Evolutionary conservation across 352 stramenopile genomes (phyloP), one percentile per base, ranked within the genome.

Genomic region (Bremia lactucae): DNA sequence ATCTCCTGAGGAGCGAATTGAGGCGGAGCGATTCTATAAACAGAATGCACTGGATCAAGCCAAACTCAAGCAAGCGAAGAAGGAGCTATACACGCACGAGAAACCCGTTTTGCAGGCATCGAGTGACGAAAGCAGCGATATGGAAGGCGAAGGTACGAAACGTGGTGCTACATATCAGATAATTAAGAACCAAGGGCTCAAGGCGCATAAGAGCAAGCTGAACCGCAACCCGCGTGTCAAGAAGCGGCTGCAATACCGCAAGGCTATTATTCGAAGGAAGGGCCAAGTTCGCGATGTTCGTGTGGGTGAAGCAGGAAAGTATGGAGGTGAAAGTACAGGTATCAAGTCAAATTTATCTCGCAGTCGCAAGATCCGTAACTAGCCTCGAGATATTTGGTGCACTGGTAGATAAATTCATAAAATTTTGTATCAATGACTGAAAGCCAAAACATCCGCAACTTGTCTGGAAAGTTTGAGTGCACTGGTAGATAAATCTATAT

Each of bases 181-280:
- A 41, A 88, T 99, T 52, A 98, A 98, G 67, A 99, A 99, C 68
- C 86, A 95, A 55, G 96, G 96, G 6, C 73, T 99, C 42, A 97
- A 97, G 50, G 76, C 95, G 19, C 94, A 98, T 78, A 97, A 98
- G 68, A 95, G 78, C 67, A 98, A 98, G 64, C 72, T 98, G 44
- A 98, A 98, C 69, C 82, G 96, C 31, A 99, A 99, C 63, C 96
- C 96, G 38, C 88, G 96, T 52, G 87, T 98, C 40, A 98, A 98
- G 83, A 98, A 99, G 62, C 77, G 95, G 42, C 63, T 97, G 59
- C 87, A 98, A 62, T 99, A 97, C 73, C 79, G 90, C 46, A 97
- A 98, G 72, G 95, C 95, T n/a, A 60, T 98, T 20, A 97, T 98
- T 55, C 72, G 88, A 54, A 79, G 95, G 63, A 98, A 98, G 72